phyloP scores from a whole-genome alignment of 2,329 filamentous ascomycete genomes.

The Monosporascus sp. region DNA sequence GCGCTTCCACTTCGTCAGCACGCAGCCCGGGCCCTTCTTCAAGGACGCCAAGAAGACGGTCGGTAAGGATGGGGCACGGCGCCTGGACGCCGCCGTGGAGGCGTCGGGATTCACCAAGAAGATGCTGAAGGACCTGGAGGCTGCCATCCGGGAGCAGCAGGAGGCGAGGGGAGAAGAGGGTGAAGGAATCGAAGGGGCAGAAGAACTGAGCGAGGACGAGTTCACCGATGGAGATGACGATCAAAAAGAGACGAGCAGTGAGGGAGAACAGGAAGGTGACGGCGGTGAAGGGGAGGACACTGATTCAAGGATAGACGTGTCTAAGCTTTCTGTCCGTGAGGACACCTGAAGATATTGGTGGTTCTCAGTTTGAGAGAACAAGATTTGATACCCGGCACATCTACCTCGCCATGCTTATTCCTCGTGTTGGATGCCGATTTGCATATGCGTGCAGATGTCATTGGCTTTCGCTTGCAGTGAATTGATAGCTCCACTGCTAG shows the following conservation, averaged over 20 bases:
- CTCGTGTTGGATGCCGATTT: not conserved
- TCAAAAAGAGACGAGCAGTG: slow-evolving; percentile 22
- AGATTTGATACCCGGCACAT: not conserved
- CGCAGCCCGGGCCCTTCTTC: slow-evolving; percentile 79
- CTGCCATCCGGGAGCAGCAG: slow-evolving; percentile 78
- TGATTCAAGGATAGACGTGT: slow-evolving; percentile 12
- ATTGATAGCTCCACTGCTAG: too few relatives aligned
- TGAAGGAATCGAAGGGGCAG: slow-evolving; percentile 29
- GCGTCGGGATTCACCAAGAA: slow-evolving; percentile 95
- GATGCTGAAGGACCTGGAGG: slow-evolving; percentile 90
- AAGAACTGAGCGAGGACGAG: slow-evolving; percentile 23
- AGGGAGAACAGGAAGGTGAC: slow-evolving; percentile 22
- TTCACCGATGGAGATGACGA: slow-evolving; percentile 27
- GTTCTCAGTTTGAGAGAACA: not conserved
- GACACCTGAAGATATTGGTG: slow-evolving; percentile 13
- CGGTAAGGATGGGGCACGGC: slow-evolving; percentile 56
- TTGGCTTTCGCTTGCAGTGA: too few relatives aligned
- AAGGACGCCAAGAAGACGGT: slow-evolving; percentile 73
- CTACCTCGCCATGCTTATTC: not conserved
- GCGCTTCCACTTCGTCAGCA: slow-evolving; percentile 80
- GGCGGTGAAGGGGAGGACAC: slow-evolving; percentile 23
- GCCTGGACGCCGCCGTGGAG: slow-evolving; percentile 82
- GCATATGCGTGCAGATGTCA: too few relatives aligned
- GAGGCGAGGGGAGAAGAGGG: slow-evolving; percentile 35
- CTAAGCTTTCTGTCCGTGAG: slow-evolving; percentile 18